phyloP scores from a whole-genome alignment of 2,329 filamentous ascomycete genomes.

The Akanthomyces muscarius region DNA sequence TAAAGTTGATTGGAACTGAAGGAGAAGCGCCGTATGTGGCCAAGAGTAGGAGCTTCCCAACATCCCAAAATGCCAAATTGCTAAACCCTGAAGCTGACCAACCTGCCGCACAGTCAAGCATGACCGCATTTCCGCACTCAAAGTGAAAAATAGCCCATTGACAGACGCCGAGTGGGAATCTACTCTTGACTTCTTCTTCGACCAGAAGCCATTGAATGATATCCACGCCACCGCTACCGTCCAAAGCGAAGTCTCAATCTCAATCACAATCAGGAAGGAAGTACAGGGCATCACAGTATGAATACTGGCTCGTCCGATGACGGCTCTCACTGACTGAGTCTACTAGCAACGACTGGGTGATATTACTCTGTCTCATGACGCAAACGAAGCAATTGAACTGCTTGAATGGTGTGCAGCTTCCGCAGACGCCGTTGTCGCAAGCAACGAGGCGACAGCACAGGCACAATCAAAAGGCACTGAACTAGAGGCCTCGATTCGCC shows the following conservation, averaged over 20 bases:
- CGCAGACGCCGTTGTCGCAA: slow-evolving; percentile 43
- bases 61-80: slow-evolving; percentile 13
- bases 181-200: slow-evolving; percentile 55
- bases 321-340: not conserved
- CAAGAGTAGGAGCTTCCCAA: slow-evolving; percentile 46
- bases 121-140: slow-evolving; percentile 48
- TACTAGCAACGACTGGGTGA: slow-evolving; percentile 64
- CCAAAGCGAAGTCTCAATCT: slow-evolving; percentile 47
- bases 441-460: slow-evolving; percentile 40
- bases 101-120: slow-evolving; percentile 48
- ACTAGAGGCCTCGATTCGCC: slow-evolving; percentile 53
- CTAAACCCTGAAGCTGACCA: slow-evolving; percentile 17
- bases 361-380: slow-evolving; percentile 53
- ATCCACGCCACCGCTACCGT: slow-evolving; percentile 60
- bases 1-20: slow-evolving; percentile 66
- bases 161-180: slow-evolving; percentile 63
- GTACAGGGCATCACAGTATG: slow-evolving; percentile 65
- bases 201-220: slow-evolving; percentile 46
- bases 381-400: slow-evolving; percentile 57
- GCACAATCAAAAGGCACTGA: slow-evolving; percentile 40
- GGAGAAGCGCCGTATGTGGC: slow-evolving; percentile 56
- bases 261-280: slow-evolving; percentile 61
- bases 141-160: slow-evolving; percentile 50
- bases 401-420: slow-evolving; percentile 68
- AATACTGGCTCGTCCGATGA: not conserved